Conservation (phyloP, 106 monocot species). For the Allium sativum region DNA sequence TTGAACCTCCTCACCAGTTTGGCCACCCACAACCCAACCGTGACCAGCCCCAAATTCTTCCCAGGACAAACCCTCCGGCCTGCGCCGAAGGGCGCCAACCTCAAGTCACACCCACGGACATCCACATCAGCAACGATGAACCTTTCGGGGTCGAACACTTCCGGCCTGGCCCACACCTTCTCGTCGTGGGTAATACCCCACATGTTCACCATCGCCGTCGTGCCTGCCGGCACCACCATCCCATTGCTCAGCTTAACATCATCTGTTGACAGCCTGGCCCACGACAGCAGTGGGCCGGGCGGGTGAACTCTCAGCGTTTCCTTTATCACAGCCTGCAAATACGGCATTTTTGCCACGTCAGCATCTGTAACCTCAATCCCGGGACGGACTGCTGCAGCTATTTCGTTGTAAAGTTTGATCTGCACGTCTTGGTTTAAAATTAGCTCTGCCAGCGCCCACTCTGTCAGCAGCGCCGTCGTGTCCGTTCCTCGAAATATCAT, state of each 20-base stretch:
- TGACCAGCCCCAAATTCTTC: conserved; percentile 34
- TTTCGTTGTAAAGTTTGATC: conserved; percentile 18
- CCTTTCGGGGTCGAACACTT: conserved; percentile 22
- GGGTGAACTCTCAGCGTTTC: conserved; percentile 52
- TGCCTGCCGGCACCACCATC: conserved; percentile 48
- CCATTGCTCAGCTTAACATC: conserved; percentile 59
- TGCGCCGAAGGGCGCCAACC: conserved; percentile 56
- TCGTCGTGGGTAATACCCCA: conserved; percentile 59
- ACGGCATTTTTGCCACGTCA: conserved; percentile 43
- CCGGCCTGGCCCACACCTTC: conserved; percentile 25
- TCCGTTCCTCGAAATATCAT: no score
- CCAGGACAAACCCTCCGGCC: conserved; percentile 60
- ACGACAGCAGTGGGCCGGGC: conserved; percentile 49
- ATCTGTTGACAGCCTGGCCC: conserved; percentile 41
- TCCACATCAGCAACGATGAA: conserved; percentile 39
- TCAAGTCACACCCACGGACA: conserved; percentile 38
- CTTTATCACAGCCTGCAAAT: conserved; percentile 50
- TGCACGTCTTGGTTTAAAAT: conserved; percentile 36
- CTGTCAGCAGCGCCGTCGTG: conserved; percentile 10
- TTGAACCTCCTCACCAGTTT: conserved; percentile 22
- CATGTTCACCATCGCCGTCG: conserved; percentile 71
- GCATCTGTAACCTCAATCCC: conserved; percentile 13
- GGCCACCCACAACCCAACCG: conserved; percentile 37
- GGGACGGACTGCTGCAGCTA: conserved; percentile 21
- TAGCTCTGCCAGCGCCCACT: conserved; percentile 62